Percentiles rank a stretch among this genome's conserved stretches.
These are phyloP conservation scores for Agroathelia rolfsii DNA, from an alignment of 1,284 basidiomycete genomes.

Conservation along the genomic window DNA sequence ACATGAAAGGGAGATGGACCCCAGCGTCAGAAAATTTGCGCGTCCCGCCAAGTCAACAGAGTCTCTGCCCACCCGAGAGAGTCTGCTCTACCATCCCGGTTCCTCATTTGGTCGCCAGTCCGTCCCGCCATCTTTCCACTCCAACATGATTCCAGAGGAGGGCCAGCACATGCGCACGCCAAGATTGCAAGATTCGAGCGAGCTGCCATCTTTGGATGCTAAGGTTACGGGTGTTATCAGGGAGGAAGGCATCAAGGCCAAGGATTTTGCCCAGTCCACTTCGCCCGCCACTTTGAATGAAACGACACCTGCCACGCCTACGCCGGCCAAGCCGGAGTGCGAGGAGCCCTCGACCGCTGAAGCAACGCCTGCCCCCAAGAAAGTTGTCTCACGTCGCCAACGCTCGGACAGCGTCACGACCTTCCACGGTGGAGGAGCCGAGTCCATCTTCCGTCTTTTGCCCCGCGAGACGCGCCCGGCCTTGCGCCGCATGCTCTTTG, in stretches of 20 bases:
- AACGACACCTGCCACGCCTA: conserved; percentile 12
- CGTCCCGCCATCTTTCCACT: too few relatives aligned
- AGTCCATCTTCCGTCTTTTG: conserved; percentile 94
- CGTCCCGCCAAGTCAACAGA: conserved; percentile 64
- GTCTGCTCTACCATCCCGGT: too few relatives aligned
- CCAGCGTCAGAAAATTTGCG: conserved; percentile 59
- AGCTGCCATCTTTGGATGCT: too few relatives aligned
- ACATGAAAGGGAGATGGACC: conserved; percentile 43
- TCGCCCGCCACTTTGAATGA: conserved; percentile 14
- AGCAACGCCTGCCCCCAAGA: conserved; percentile 16
- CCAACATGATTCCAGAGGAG: too few relatives aligned
- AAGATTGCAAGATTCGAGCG: too few relatives aligned
- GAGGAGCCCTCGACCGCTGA: conserved; percentile 12
- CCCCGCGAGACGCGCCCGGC: conserved; percentile 87
- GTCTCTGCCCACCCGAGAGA: conserved; percentile 35
- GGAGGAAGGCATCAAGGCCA: background rate
- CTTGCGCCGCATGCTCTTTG: conserved; percentile 87
- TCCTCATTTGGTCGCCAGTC: too few relatives aligned
- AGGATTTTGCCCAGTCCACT: too few relatives aligned
- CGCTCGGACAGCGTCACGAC: conserved; percentile 60
- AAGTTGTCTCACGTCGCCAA: conserved; percentile 36
- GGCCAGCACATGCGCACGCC: too few relatives aligned
- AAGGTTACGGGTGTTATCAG: background rate
- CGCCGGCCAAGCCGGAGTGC: conserved; percentile 11
- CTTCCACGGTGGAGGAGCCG: conserved; percentile 82